Evolutionary conservation across 257 asterid genomes (phyloP).

Genomic region (Haberlea rhodopensis): DNA sequence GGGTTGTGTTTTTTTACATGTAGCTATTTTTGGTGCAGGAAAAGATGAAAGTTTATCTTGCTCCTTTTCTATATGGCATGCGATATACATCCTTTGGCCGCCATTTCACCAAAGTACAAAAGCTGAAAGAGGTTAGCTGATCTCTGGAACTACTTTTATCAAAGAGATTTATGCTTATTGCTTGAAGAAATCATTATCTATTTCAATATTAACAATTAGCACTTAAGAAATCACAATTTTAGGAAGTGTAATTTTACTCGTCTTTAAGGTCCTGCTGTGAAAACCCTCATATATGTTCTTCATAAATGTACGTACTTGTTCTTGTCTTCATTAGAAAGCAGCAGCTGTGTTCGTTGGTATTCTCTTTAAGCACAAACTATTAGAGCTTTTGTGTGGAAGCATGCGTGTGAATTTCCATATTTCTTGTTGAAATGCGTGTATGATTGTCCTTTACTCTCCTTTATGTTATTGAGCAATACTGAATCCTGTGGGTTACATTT

Average conservation of each 20-base stretch:
- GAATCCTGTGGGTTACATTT: too few relatives aligned
- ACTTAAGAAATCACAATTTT: not conserved
- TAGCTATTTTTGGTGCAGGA: conserved; percentile 48
- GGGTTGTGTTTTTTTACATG: not conserved
- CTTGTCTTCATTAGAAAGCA: not conserved
- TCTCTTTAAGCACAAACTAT: conserved; percentile 4
- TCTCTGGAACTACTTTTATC: conserved; percentile 18
- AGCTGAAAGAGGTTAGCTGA: conserved; percentile 68
- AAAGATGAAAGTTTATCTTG: conserved; percentile 62
- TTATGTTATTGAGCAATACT: not conserved
- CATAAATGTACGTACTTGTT: conserved; percentile 8
- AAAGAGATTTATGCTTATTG: conserved; percentile 6
- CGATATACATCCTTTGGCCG: conserved; percentile 97
- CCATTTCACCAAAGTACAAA: conserved; percentile 79
- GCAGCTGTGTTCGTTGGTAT: not conserved
- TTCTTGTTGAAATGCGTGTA: not conserved
- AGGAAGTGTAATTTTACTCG: conserved; percentile 8
- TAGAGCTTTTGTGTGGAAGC: not conserved
- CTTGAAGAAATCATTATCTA: not conserved
- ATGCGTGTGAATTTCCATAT: not conserved
- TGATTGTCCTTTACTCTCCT: not conserved
- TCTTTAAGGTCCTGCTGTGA: not conserved
- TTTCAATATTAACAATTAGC: not conserved
- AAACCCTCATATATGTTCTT: not conserved
- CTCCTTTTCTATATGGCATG: conserved; percentile 75